These are phyloP conservation scores for Chrysanthemum makinoi DNA, from an alignment of 129 eudicot species.

Conservation along the genomic window DNA sequence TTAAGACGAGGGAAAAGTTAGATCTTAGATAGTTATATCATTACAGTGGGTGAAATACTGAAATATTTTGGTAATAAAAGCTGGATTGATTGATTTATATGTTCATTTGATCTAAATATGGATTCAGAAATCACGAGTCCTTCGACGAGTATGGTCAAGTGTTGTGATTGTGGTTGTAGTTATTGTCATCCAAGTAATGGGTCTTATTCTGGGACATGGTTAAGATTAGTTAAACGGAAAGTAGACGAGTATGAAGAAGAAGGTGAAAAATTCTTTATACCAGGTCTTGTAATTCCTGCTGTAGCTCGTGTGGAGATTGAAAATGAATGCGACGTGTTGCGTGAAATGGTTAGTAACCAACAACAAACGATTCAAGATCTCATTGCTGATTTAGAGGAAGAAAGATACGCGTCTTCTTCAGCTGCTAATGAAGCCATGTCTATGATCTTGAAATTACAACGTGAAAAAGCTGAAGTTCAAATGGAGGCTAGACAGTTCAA, in stretches of 20 bases:
- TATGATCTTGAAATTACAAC: constrained; percentile 88
- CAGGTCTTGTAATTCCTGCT: constrained; percentile 54
- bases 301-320: constrained; percentile 81
- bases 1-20: constrained; percentile 27
- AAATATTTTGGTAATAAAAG: constrained; percentile 17
- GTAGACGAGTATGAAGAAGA: constrained; percentile 52
- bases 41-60: constrained; percentile 16
- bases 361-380: constrained; percentile 73
- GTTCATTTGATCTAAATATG: constrained; percentile 36
- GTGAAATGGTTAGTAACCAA: constrained; percentile 74
- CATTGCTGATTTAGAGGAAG: constrained; percentile 71
- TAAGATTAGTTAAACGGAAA: constrained; percentile 72
- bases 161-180: constrained; percentile 64
- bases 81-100: not conserved
- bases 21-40: not conserved
- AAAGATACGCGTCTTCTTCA: constrained; percentile 79
- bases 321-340: constrained; percentile 65
- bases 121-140: constrained; percentile 44
- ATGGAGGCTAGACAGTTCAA: constrained; percentile 89
- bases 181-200: constrained; percentile 40
- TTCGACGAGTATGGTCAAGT: constrained; percentile 45
- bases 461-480: constrained; percentile 84
- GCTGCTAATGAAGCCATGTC: constrained; percentile 98
- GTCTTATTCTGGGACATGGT: constrained; percentile 53
- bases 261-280: constrained; percentile 38